Percentiles rank a stretch among this genome's conserved stretches.
Conservation (phyloP, 2,329 filamentous ascomycete species). For the Fusarium sp. region DNA sequence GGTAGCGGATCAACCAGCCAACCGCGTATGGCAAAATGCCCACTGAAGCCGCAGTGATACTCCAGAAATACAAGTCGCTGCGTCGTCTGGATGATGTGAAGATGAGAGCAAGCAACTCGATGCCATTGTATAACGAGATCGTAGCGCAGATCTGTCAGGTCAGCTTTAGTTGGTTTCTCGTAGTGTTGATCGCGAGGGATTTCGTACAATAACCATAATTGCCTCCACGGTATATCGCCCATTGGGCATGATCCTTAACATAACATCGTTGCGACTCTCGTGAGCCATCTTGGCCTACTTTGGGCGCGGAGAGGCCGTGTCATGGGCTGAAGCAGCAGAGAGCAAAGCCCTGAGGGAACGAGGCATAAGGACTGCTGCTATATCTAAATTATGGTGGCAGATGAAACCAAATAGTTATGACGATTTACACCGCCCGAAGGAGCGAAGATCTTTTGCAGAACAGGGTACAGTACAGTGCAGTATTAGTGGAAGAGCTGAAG, state of each 20-base stretch:
- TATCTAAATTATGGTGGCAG: neutral
- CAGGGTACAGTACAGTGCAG: neutral
- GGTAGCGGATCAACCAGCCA: constrained; percentile 31
- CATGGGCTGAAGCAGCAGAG: constrained; percentile 17
- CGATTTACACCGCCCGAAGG: constrained; percentile 2
- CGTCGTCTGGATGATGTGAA: constrained; percentile 32
- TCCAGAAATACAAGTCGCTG: constrained; percentile 35
- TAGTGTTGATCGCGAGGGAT: neutral
- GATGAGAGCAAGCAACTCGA: constrained; percentile 33
- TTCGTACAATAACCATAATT: constrained; percentile 37
- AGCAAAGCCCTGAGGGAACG: neutral
- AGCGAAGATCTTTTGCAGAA: neutral
- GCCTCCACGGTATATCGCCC: constrained; percentile 29
- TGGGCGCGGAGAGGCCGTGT: constrained; percentile 1
- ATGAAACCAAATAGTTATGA: constrained; percentile 3
- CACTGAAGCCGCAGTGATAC: constrained; percentile 22
- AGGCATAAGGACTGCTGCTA: constrained; percentile 1
- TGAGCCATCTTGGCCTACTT: constrained; percentile 28
- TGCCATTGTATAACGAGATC: constrained; percentile 33
- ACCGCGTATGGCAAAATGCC: constrained; percentile 29
- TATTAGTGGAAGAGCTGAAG: neutral
- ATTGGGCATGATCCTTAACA: constrained; percentile 1
- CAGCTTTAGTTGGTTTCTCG: neutral
- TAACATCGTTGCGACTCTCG: constrained; percentile 12
- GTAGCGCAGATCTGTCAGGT: constrained; percentile 22